Conservation (phyloP, 2,329 filamentous ascomycete species). For the Xylaria arbuscula region DNA sequence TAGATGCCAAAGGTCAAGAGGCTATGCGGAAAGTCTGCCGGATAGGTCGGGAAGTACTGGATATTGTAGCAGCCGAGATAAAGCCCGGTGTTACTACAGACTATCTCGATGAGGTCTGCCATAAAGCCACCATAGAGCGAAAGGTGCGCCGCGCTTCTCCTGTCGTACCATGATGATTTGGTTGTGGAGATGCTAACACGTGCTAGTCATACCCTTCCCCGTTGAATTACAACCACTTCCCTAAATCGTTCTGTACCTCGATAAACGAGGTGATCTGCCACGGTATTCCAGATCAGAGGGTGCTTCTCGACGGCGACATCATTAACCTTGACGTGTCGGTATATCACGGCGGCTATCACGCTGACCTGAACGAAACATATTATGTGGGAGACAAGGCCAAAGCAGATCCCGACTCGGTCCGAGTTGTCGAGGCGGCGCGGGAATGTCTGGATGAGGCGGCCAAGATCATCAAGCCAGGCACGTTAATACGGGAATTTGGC, state of each 20-base stretch:
- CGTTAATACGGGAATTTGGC: constrained; percentile 90
- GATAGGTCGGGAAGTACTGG: constrained; percentile 88
- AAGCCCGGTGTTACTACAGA: constrained; percentile 96
- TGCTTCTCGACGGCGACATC: constrained; percentile 91
- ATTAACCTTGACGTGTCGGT: constrained; percentile 96
- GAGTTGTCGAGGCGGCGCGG: constrained; percentile 89
- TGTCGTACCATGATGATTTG: not conserved
- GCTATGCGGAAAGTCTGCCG: constrained; percentile 94
- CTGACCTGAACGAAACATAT: constrained; percentile 98
- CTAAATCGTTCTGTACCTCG: constrained; percentile 97
- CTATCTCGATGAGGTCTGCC: constrained; percentile 92
- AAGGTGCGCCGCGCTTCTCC: constrained; percentile 70
- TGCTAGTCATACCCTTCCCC: constrained; percentile 90
- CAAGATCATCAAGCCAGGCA: constrained; percentile 90
- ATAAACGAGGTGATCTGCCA: constrained; percentile 98
- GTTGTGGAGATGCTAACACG: constrained; percentile 30
- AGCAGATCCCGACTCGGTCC: constrained; percentile 85
- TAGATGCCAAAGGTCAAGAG: constrained; percentile 83
- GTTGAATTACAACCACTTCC: constrained; percentile 94
- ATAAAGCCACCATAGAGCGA: constrained; percentile 93
- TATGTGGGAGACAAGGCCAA: constrained; percentile 92
- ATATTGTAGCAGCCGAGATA: constrained; percentile 85
- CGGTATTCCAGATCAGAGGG: constrained; percentile 92
- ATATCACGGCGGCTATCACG: constrained; percentile 95
- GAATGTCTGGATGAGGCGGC: constrained; percentile 93